phyloP scores from a whole-genome alignment of 495 filamentous ascomycete species.

The Aspergillus leporis region DNA sequence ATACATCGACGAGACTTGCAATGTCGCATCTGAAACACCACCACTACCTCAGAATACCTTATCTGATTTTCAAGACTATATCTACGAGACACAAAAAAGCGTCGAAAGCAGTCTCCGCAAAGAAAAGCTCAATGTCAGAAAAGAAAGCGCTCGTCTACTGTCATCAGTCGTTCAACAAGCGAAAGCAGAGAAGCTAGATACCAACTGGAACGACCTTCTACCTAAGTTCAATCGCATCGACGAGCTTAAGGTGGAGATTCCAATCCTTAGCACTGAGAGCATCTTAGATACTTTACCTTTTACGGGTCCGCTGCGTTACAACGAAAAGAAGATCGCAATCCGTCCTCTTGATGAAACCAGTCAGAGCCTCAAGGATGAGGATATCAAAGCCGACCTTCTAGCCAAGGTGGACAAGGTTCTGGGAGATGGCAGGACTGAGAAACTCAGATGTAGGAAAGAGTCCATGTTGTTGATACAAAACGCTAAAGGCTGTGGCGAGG shows the following conservation, averaged over 20 bases:
- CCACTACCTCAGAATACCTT: background rate
- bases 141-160: constrained; percentile 26
- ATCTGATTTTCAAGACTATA: background rate
- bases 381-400: constrained; percentile 37
- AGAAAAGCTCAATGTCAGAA: constrained; percentile 25
- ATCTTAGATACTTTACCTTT: constrained; percentile 38
- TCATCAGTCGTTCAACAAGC: constrained; percentile 19
- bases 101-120: constrained; percentile 13
- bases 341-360: constrained; percentile 37
- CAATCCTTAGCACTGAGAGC: constrained; percentile 51
- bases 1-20: constrained; percentile 11
- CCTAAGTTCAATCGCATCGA: constrained; percentile 29
- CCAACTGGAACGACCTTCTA: constrained; percentile 26
- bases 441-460: constrained; percentile 22
- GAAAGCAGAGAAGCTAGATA: constrained; percentile 2
- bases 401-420: constrained; percentile 24
- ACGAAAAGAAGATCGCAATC: background rate
- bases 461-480: constrained; percentile 20
- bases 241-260: constrained; percentile 50
- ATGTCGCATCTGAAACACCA: background rate
- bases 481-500: background rate
- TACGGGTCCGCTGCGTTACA: constrained; percentile 2
- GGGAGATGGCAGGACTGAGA: constrained; percentile 23
- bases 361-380: background rate
- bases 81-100: background rate